Evolutionary conservation across 2,329 filamentous ascomycete genomes (phyloP).

Genomic region (Ustulina deusta): DNA sequence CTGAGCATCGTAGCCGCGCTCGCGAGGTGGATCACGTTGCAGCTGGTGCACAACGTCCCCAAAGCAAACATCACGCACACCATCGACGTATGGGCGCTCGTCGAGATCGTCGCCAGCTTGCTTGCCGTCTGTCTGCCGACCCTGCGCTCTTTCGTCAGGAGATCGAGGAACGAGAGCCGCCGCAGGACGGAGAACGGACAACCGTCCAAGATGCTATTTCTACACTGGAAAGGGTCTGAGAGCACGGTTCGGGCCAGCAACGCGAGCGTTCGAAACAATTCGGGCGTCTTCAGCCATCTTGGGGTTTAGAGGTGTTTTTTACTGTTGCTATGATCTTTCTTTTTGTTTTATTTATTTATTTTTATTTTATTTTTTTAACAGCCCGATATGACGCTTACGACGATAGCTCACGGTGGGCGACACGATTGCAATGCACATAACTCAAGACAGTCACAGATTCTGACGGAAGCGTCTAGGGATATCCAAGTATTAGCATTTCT

Average conservation of each 20-base stretch:
- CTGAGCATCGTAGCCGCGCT: conserved; percentile 43
- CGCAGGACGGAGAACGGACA: conserved; percentile 21
- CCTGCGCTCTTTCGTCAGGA: conserved; percentile 42
- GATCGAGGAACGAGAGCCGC: conserved; percentile 24
- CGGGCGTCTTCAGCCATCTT: not conserved
- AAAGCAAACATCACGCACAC: conserved; percentile 45
- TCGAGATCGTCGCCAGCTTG: conserved; percentile 45
- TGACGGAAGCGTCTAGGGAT: conserved; percentile 1
- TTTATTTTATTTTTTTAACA: not conserved
- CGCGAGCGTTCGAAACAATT: conserved; percentile 6
- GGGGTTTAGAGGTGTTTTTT: conserved; percentile 5
- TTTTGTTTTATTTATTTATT: too few species aligned
- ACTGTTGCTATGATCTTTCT: not conserved
- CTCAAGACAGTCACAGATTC: not conserved
- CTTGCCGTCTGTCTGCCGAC: conserved; percentile 44
- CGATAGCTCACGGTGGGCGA: not conserved
- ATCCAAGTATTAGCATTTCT: conserved; percentile 17
- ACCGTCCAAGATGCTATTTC: conserved; percentile 12
- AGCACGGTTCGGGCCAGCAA: conserved; percentile 6
- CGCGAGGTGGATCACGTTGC: conserved; percentile 42
- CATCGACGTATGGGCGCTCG: conserved; percentile 45
- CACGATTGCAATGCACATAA: not conserved
- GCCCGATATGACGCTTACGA: not conserved
- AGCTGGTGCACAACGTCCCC: conserved; percentile 40
- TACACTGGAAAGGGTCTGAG: conserved; percentile 26